phyloP scores from a whole-genome alignment of 352 stramenopile species.

The Globisporangium spiculum region DNA sequence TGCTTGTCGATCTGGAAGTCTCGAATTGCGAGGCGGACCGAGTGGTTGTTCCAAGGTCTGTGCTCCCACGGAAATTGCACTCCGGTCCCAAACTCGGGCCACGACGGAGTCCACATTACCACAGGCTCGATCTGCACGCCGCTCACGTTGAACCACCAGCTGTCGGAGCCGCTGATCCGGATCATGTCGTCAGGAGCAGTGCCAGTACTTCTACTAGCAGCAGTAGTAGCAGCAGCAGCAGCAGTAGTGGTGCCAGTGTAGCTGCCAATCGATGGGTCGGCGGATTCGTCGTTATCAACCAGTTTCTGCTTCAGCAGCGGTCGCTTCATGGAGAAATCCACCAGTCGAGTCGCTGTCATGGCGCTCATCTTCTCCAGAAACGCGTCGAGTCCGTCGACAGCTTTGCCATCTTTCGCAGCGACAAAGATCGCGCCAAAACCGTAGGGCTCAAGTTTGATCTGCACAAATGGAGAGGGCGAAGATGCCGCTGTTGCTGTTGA shows the following conservation, averaged over 20 bases:
- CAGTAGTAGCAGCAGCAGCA: background rate
- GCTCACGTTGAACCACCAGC: conserved; percentile 82
- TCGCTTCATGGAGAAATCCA: conserved; percentile 39
- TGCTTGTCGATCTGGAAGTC: conserved; percentile 75
- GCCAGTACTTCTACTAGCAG: background rate
- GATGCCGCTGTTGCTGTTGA: background rate
- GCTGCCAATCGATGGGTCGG: background rate
- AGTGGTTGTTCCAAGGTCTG: conserved; percentile 80
- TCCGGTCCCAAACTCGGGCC: conserved; percentile 50
- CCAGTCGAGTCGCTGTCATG: conserved; percentile 47
- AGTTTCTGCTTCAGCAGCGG: conserved; percentile 41
- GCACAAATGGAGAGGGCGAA: conserved; percentile 17
- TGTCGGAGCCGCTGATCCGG: conserved; percentile 33
- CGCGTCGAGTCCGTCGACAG: conserved; percentile 22
- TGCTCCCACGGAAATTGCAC: conserved; percentile 86
- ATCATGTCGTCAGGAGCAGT: conserved; percentile 33
- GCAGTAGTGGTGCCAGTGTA: background rate
- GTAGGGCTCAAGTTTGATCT: conserved; percentile 44
- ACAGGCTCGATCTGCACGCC: conserved; percentile 83
- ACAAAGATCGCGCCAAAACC: conserved; percentile 63
- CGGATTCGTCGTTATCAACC: conserved; percentile 2
- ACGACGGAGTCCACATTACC: conserved; percentile 58
- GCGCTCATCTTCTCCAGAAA: conserved; percentile 53
- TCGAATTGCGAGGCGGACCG: conserved; percentile 48
- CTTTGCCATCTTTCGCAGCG: conserved; percentile 10